phyloP scores from a whole-genome alignment of 2,329 filamentous ascomycete genomes.

The Penicillium aurantiogriseum region DNA sequence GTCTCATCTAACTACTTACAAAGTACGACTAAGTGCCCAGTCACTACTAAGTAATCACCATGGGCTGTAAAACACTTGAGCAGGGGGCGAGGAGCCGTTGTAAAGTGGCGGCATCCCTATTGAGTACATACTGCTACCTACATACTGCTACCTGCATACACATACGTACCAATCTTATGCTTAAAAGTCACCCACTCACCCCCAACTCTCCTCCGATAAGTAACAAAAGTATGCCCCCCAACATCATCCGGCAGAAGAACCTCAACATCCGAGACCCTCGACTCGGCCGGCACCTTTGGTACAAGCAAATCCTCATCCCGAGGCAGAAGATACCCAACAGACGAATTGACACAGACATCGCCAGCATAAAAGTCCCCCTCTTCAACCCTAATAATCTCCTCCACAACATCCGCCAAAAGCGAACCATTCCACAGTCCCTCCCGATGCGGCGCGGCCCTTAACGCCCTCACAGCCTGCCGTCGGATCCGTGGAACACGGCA shows the following conservation, averaged over 20 bases:
- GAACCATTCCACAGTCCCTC: conserved; percentile 21
- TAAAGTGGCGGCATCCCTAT: too few relatives aligned
- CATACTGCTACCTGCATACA: too few relatives aligned
- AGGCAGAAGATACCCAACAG: background rate
- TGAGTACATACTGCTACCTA: too few relatives aligned
- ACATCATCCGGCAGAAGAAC: conserved; percentile 14
- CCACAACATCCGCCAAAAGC: conserved; percentile 15
- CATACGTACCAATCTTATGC: background rate
- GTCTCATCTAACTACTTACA: too few relatives aligned
- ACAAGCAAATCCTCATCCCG: background rate
- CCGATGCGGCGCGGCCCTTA: conserved; percentile 15
- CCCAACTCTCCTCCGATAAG: conserved; percentile 5
- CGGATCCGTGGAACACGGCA: conserved; percentile 35
- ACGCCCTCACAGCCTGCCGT: conserved; percentile 20
- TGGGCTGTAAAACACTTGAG: too few relatives aligned
- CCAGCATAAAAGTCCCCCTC: conserved; percentile 6
- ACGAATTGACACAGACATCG: background rate
- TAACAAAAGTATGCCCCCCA: conserved; percentile 9
- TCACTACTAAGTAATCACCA: too few relatives aligned
- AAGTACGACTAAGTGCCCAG: too few relatives aligned
- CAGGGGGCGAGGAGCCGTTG: too few relatives aligned
- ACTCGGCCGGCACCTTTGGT: conserved; percentile 3
- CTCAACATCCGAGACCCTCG: conserved; percentile 12
- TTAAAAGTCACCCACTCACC: conserved; percentile 5
- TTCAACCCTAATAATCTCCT: conserved; percentile 13